phyloP scores from a whole-genome alignment of 1,139 yeast species.

The Martiniozyma asiatica region DNA sequence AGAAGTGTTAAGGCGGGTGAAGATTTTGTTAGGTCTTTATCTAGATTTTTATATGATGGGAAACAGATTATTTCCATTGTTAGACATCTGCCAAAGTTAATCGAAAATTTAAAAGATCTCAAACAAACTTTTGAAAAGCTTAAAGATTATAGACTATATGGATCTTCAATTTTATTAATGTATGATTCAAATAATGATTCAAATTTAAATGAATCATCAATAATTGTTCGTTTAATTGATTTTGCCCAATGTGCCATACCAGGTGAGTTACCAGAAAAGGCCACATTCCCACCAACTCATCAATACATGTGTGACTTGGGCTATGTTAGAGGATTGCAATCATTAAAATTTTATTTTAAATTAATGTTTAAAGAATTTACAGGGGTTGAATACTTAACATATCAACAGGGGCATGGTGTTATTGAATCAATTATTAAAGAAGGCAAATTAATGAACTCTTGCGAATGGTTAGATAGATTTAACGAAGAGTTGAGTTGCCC shows the following conservation, averaged over 20 bases:
- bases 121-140: slow-evolving; percentile 41
- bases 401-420: slow-evolving; percentile 15
- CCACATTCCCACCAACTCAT: slow-evolving; percentile 58
- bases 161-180: slow-evolving; percentile 78
- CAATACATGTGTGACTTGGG: slow-evolving; percentile 64
- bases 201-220: slow-evolving; percentile 14
- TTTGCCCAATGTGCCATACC: slow-evolving; percentile 91
- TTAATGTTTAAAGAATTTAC: slow-evolving; percentile 40
- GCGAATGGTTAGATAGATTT: slow-evolving; percentile 40
- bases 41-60: slow-evolving; percentile 77
- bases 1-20: slow-evolving; percentile 62
- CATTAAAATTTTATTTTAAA: slow-evolving; percentile 53
- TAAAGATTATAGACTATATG: slow-evolving; percentile 81
- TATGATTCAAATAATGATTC: slow-evolving; percentile 44
- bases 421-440: slow-evolving; percentile 23
- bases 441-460: slow-evolving; percentile 18
- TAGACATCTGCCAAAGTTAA: slow-evolving; percentile 54
- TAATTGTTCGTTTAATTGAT: slow-evolving; percentile 69
- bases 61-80: slow-evolving; percentile 43
- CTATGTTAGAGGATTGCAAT: slow-evolving; percentile 66
- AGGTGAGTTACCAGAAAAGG: slow-evolving; percentile 30
- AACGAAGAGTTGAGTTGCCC: slow-evolving; percentile 26
- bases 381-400: slow-evolving; percentile 19
- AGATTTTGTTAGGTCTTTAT: slow-evolving; percentile 62
- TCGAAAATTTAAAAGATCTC: slow-evolving; percentile 49